A percentile compares a stretch with the other conserved stretches of the same genome.
Evolutionary conservation across 208 protist species (phyloP).

Genomic region (Acanthamoeba quina): DNA sequence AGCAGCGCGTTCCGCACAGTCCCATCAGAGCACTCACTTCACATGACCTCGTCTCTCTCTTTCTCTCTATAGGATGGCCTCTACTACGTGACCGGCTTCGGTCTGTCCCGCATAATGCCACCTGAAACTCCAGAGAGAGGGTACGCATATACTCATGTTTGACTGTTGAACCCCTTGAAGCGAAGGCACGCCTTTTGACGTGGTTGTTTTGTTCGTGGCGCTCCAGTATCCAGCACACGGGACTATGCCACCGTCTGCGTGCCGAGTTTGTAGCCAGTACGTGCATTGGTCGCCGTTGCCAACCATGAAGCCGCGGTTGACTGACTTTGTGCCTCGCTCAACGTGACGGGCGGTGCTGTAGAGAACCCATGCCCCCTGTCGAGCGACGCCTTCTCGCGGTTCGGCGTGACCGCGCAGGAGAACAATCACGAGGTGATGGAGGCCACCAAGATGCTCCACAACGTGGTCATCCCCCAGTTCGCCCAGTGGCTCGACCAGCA

Average conservation of each 20-base stretch:
- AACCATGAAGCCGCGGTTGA: background rate
- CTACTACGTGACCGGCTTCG: conserved; percentile 68
- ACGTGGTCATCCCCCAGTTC: conserved; percentile 68
- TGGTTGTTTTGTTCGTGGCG: too few species aligned
- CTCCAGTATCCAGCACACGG: conserved; percentile 69
- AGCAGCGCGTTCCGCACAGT: background rate
- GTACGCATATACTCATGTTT: background rate
- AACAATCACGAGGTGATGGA: conserved; percentile 77
- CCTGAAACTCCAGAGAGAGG: conserved; percentile 71
- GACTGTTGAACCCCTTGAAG: background rate
- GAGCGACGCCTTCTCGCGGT: conserved; percentile 70
- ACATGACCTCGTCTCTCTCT: background rate
- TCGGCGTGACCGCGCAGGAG: conserved; percentile 64
- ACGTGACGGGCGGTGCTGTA: background rate
- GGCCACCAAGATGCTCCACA: conserved; percentile 61
- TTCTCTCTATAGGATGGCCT: conserved; percentile 56
- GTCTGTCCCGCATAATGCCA: conserved; percentile 65
- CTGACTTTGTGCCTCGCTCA: background rate
- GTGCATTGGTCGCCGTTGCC: background rate
- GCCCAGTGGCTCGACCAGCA: conserved; percentile 66
- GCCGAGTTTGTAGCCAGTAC: conserved; percentile 73
- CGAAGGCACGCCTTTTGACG: background rate
- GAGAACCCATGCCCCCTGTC: conserved; percentile 67
- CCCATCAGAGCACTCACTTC: background rate
- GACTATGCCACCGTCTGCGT: conserved; percentile 55